These are phyloP conservation scores for Hymenoscyphus repandus DNA, from an alignment of 2,329 filamentous ascomycete genomes.

Conservation along the genomic window DNA sequence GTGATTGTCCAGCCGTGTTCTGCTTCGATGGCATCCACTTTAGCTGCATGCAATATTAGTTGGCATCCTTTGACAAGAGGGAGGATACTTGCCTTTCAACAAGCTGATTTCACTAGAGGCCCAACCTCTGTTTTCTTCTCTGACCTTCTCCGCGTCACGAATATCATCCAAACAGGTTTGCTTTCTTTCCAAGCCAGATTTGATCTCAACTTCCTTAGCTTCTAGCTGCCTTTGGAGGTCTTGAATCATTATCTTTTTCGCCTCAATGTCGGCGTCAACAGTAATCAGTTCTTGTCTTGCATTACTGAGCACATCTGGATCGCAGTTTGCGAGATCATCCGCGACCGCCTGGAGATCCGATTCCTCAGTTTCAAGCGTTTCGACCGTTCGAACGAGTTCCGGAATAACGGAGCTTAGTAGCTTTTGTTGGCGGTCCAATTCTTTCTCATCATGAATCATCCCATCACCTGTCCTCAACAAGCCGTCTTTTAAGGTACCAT, in stretches of 20 bases:
- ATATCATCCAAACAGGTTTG: slow-evolving; percentile 68
- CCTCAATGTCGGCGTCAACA: slow-evolving; percentile 62
- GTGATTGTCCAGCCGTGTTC: slow-evolving; percentile 68
- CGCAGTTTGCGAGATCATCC: slow-evolving; percentile 70
- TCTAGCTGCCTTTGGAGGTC: slow-evolving; percentile 62
- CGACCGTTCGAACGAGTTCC: slow-evolving; percentile 52
- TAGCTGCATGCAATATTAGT: slow-evolving; percentile 42
- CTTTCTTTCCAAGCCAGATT: slow-evolving; percentile 61
- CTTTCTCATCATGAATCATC: slow-evolving; percentile 67
- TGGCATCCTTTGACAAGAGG: slow-evolving; percentile 30
- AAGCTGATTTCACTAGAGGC: slow-evolving; percentile 72
- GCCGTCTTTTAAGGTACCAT: slow-evolving; percentile 77
- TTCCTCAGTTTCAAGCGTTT: slow-evolving; percentile 57
- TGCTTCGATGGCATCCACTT: slow-evolving; percentile 60
- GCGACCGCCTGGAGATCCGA: slow-evolving; percentile 66
- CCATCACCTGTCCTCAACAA: slow-evolving; percentile 70
- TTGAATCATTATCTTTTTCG: slow-evolving; percentile 63
- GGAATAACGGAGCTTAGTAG: slow-evolving; percentile 66
- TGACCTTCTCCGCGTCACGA: slow-evolving; percentile 72
- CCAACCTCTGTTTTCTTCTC: slow-evolving; percentile 88
- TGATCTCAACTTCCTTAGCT: slow-evolving; percentile 60
- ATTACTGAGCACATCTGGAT: slow-evolving; percentile 70
- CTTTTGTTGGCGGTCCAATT: slow-evolving; percentile 62
- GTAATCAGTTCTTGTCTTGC: slow-evolving; percentile 64
- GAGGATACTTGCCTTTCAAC: slow-evolving; percentile 62